Conservation (phyloP, 75 land plant genomes). For the Cunninghamia lanceolata region DNA sequence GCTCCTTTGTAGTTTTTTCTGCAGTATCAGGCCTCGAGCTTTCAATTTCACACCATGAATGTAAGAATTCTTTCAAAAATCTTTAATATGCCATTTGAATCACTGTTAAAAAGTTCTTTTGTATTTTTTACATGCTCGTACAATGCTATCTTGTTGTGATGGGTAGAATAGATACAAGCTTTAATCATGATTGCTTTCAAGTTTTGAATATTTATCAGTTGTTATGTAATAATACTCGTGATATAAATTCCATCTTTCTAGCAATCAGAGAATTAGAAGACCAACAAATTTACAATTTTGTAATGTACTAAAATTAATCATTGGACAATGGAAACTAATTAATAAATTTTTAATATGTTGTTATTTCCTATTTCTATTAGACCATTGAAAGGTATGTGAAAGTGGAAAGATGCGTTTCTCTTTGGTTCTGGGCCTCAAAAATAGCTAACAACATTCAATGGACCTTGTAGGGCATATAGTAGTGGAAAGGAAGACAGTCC, state of each 20-base stretch:
- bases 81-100: too few relatives aligned
- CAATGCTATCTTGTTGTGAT: not conserved
- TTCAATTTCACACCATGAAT: conserved; percentile 24
- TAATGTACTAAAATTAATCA: too few relatives aligned
- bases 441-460: too few relatives aligned
- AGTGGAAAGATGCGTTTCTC: too few relatives aligned
- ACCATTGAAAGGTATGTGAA: too few relatives aligned
- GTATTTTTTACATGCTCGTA: not conserved
- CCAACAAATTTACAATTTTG: not conserved
- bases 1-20: conserved; percentile 19
- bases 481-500: too few relatives aligned
- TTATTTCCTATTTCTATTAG: too few relatives aligned
- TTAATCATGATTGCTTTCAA: not conserved
- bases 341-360: too few relatives aligned
- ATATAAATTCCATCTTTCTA: not conserved
- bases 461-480: too few relatives aligned
- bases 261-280: not conserved
- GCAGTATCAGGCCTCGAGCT: conserved; percentile 30
- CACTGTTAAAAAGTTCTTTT: not conserved
- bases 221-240: not conserved
- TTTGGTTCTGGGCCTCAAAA: too few relatives aligned
- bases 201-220: not conserved
- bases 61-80: conserved; percentile 14
- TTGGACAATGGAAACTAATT: too few relatives aligned
- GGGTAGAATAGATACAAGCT: not conserved